A percentile compares a stretch with the other conserved stretches of the same genome.
Conservation (phyloP, 305 asterid genomes). For the Rubia balearica region DNA sequence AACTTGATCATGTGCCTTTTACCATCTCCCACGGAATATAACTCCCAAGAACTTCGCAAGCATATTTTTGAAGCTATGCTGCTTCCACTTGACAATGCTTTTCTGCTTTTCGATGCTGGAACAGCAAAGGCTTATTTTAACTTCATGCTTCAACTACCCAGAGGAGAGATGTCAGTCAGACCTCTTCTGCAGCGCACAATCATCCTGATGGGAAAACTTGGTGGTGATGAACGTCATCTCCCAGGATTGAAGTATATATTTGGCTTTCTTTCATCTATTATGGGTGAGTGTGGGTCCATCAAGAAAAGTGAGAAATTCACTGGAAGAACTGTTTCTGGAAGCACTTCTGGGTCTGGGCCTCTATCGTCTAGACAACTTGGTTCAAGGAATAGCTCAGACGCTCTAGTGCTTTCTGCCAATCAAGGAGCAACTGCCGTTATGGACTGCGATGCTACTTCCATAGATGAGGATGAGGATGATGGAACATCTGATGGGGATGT, state of each 20-base stretch:
- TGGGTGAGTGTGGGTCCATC: slow-evolving; percentile 60
- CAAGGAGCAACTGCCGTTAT: slow-evolving; percentile 61
- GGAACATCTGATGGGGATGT: slow-evolving; percentile 99
- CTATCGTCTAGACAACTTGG: slow-evolving; percentile 54
- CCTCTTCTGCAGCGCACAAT: slow-evolving; percentile 59
- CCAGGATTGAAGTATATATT: slow-evolving; percentile 78
- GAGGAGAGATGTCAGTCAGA: slow-evolving; percentile 63
- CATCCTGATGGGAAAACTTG: slow-evolving; percentile 65
- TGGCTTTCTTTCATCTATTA: slow-evolving; percentile 56
- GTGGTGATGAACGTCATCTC: slow-evolving; percentile 62
- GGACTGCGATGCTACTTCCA: slow-evolving; percentile 95
- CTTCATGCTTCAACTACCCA: slow-evolving; percentile 67
- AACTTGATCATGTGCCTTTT: slow-evolving; percentile 59
- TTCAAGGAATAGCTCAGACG: slow-evolving; percentile 62
- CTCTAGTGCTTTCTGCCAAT: slow-evolving; percentile 63
- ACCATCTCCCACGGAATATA: slow-evolving; percentile 39
- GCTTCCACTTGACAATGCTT: slow-evolving; percentile 77
- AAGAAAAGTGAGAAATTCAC: slow-evolving; percentile 43
- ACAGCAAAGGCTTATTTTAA: slow-evolving; percentile 56
- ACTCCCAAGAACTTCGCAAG: slow-evolving; percentile 47
- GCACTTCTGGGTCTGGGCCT: slow-evolving; percentile 53
- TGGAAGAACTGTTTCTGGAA: slow-evolving; percentile 48
- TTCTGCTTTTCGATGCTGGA: slow-evolving; percentile 52
- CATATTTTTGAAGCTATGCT: slow-evolving; percentile 78
- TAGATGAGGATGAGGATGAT: slow-evolving; percentile 98